Conservation (phyloP, 2,329 filamentous ascomycete species). For the Pseudopithomyces maydicus region DNA sequence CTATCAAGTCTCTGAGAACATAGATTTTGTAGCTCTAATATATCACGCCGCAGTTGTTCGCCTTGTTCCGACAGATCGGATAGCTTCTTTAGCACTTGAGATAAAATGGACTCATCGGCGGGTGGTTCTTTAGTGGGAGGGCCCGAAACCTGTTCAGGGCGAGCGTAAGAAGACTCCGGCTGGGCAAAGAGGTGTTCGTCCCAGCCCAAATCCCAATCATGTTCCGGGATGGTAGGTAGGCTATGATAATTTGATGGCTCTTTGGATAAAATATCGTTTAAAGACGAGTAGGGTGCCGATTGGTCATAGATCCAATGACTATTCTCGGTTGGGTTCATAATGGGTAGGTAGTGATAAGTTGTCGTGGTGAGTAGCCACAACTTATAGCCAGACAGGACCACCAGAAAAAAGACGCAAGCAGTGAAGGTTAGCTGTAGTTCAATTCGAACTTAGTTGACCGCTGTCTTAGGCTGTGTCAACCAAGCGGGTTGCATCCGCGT, state of each 20-base stretch:
- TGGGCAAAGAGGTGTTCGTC: background rate
- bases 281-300: background rate
- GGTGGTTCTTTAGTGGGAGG: background rate
- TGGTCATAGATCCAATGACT: background rate
- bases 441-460: background rate
- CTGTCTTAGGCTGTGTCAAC: background rate
- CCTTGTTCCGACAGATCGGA: background rate
- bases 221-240: background rate
- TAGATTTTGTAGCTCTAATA: constrained; percentile 4
- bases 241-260: background rate
- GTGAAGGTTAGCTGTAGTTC: background rate
- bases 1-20: constrained; percentile 11
- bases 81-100: background rate
- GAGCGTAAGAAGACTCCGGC: background rate
- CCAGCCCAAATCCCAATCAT: background rate
- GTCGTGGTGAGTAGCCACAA: background rate
- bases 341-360: background rate
- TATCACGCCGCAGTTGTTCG: background rate
- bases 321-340: background rate
- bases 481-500: background rate
- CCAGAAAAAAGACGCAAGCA: background rate
- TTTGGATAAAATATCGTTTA: background rate
- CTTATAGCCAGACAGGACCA: background rate
- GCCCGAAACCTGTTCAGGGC: background rate
- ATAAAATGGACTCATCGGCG: background rate